These are phyloP conservation scores for Calonectria pseudoturangicola DNA, from an alignment of 2,329 filamentous ascomycete species.

Conservation along the genomic window DNA sequence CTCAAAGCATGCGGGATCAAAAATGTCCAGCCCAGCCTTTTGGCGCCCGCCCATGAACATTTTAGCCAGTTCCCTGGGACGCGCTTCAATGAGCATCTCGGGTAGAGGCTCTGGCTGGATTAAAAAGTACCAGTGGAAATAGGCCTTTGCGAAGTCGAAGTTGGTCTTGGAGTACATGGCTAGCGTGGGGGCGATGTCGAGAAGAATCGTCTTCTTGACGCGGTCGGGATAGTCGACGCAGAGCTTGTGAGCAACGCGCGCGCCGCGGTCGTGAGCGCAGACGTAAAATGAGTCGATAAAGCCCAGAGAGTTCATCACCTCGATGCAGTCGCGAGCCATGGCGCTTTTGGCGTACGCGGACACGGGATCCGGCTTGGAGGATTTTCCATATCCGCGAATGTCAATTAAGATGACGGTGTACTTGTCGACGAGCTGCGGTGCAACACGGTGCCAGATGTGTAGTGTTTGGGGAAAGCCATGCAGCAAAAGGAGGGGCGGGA, in stretches of 20 bases:
- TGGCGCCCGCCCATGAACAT: slow-evolving; percentile 64
- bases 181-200: slow-evolving; percentile 74
- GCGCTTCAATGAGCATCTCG: slow-evolving; percentile 65
- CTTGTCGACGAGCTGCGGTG: slow-evolving; percentile 59
- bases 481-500: slow-evolving; percentile 67
- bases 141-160: slow-evolving; percentile 66
- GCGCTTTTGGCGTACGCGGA: slow-evolving; percentile 66
- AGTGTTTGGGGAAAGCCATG: slow-evolving; percentile 73
- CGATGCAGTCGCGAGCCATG: slow-evolving; percentile 68
- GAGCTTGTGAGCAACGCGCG: slow-evolving; percentile 72
- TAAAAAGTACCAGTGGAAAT: slow-evolving; percentile 77
- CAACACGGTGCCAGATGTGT: slow-evolving; percentile 71
- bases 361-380: slow-evolving; percentile 65
- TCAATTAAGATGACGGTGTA: slow-evolving; percentile 69
- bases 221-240: slow-evolving; percentile 66
- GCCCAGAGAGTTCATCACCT: slow-evolving; percentile 66
- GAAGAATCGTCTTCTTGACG: slow-evolving; percentile 65
- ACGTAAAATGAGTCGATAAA: slow-evolving; percentile 64
- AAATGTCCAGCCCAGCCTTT: slow-evolving; percentile 59
- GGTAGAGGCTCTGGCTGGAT: slow-evolving; percentile 71
- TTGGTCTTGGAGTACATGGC: slow-evolving; percentile 69
- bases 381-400: slow-evolving; percentile 71
- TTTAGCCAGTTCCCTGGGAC: slow-evolving; percentile 63
- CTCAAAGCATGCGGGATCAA: slow-evolving; percentile 59
- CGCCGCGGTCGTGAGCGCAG: slow-evolving; percentile 75